A percentile compares a stretch with the other conserved stretches of the same genome.
Evolutionary conservation across 345 rosid species (phyloP).

Genomic region (Heritiera fomes): DNA sequence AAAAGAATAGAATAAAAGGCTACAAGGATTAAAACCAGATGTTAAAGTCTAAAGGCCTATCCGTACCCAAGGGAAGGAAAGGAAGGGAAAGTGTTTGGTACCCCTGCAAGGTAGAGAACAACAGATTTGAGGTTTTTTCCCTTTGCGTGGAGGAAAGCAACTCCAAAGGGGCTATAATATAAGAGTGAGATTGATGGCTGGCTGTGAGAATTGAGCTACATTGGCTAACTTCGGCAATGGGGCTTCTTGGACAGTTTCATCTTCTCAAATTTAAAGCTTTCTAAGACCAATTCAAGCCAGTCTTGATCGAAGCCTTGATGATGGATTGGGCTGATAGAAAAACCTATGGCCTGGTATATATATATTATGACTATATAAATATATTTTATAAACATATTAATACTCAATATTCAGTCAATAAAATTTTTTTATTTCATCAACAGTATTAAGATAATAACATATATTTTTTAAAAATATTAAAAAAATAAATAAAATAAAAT

Average conservation of each 20-base stretch:
- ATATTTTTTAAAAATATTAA: too few relatives aligned
- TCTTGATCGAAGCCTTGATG: neutral
- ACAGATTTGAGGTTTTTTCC: neutral
- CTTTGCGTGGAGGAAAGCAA: neutral
- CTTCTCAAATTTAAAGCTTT: neutral
- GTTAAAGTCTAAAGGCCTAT: neutral
- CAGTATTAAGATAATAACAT: too few relatives aligned
- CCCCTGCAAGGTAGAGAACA: neutral
- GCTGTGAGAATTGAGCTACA: neutral
- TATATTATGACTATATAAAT: too few relatives aligned
- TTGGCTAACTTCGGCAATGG: too few relatives aligned
- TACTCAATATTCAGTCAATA: too few relatives aligned
- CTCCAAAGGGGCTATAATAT: neutral
- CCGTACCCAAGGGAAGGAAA: neutral
- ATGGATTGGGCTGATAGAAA: neutral
- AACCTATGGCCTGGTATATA: neutral
- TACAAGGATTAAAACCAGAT: neutral
- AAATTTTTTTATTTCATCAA: too few relatives aligned
- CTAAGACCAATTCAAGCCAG: neutral
- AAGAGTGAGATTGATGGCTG: neutral
- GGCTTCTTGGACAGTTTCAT: neutral
- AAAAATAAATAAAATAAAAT: too few relatives aligned
- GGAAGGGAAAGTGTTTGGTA: neutral
- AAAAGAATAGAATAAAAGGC: neutral
- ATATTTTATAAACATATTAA: too few relatives aligned